These are phyloP conservation scores for Sordariomycetes sp. DNA, from an alignment of 2,329 filamentous ascomycete genomes.

Conservation along the genomic window DNA sequence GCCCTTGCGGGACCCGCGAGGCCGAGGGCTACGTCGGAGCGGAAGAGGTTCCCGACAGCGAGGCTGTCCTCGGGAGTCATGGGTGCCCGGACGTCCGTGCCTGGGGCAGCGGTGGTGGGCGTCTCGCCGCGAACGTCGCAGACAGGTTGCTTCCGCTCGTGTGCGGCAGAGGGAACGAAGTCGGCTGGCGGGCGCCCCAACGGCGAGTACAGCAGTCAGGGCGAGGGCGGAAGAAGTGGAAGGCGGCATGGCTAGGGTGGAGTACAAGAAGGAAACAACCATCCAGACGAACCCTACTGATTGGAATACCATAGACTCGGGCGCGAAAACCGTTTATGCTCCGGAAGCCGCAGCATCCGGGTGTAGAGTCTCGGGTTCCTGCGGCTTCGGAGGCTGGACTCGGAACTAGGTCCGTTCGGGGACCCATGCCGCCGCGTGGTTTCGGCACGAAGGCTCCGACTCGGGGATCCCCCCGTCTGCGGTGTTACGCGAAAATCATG, in stretches of 20 bases:
- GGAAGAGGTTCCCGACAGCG: conserved; percentile 27
- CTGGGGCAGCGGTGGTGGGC: conserved; percentile 18
- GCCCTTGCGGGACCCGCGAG: conserved; percentile 23
- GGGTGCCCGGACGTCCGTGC: conserved; percentile 24
- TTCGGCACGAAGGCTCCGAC: too few relatives aligned
- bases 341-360: too few relatives aligned
- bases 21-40: conserved; percentile 25
- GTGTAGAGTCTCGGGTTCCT: too few relatives aligned
- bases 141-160: neutral
- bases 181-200: neutral
- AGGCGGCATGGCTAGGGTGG: neutral
- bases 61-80: conserved; percentile 26
- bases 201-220: neutral
- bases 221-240: neutral
- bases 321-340: too few relatives aligned
- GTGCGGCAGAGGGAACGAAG: neutral
- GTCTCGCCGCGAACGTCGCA: conserved; percentile 7
- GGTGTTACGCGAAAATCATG: too few relatives aligned
- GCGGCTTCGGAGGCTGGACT: too few relatives aligned
- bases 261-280: neutral
- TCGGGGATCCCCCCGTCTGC: too few relatives aligned
- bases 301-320: too few relatives aligned
- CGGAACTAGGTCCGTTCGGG: too few relatives aligned
- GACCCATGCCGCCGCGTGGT: too few relatives aligned
- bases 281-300: too few relatives aligned